A percentile compares a stretch with the other conserved stretches of the same genome.
Conservation (phyloP, 495 filamentous ascomycete species). For the Elasticomyces elasticus region DNA sequence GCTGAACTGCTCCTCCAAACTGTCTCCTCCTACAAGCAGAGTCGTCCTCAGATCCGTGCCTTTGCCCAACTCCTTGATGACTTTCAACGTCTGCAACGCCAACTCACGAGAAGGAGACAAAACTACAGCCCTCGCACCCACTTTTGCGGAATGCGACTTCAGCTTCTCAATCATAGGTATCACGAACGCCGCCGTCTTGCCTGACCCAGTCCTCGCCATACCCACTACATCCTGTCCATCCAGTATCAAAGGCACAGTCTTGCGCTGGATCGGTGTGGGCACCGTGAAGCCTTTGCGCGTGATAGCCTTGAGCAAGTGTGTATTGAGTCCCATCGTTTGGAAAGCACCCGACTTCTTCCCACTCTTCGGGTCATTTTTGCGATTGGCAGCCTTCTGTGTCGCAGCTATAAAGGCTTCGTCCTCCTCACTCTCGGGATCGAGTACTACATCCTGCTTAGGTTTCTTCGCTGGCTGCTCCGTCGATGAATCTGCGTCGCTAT, state of each 20-base stretch:
- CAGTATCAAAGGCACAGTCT: constrained; percentile 84
- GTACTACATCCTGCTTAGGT: background rate
- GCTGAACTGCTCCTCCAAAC: constrained; percentile 88
- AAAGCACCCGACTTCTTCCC: constrained; percentile 94
- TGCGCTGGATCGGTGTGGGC: constrained; percentile 93
- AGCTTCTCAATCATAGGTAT: constrained; percentile 95
- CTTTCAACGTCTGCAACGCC: constrained; percentile 88
- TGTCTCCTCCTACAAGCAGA: constrained; percentile 88
- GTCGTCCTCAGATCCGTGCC: constrained; percentile 85
- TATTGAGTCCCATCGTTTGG: constrained; percentile 86
- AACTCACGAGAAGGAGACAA: constrained; percentile 87
- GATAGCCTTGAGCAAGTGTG: constrained; percentile 76
- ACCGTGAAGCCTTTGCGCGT: constrained; percentile 87
- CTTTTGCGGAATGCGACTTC: constrained; percentile 73
- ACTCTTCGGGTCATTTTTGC: constrained; percentile 58
- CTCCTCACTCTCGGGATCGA: constrained; percentile 36
- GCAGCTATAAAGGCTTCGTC: constrained; percentile 86
- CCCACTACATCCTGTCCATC: constrained; percentile 88
- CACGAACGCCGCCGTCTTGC: constrained; percentile 95
- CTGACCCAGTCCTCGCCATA: constrained; percentile 94
- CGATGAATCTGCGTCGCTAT: constrained; percentile 38
- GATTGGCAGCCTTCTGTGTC: constrained; percentile 71
- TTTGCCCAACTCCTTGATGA: constrained; percentile 83
- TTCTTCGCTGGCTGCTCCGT: background rate
- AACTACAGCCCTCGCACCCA: constrained; percentile 77